Percentiles rank a stretch among this genome's conserved stretches.
Conservation (phyloP, 257 asterid species). For the Ophiorrhiza pumila region DNA sequence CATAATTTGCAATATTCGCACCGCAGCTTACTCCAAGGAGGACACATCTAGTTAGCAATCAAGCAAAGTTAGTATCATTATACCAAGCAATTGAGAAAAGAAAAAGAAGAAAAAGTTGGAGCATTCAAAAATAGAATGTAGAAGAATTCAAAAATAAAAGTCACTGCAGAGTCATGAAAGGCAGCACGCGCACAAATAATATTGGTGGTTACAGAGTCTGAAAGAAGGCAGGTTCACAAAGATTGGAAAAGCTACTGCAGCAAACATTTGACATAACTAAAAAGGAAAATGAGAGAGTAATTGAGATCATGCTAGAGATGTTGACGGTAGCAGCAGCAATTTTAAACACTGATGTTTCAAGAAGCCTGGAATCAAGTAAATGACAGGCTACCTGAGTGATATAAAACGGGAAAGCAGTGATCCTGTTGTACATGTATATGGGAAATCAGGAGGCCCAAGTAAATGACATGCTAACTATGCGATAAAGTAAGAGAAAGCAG, state of each 20-base stretch:
- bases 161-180: neutral
- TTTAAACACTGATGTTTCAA: neutral
- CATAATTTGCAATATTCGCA: conserved; percentile 67
- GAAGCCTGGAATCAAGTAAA: neutral
- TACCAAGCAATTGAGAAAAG: neutral
- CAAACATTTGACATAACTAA: neutral
- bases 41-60: conserved; percentile 59
- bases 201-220: neutral
- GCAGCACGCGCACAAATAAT: neutral
- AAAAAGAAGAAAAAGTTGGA: no score
- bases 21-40: conserved; percentile 88
- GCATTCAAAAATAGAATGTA: neutral
- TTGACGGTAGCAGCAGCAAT: neutral
- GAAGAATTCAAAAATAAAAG: no score
- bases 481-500: no score
- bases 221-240: neutral
- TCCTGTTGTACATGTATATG: neutral
- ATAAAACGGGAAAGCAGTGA: neutral
- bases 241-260: neutral
- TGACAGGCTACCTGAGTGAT: neutral
- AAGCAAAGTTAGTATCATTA: conserved; percentile 14
- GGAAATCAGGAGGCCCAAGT: neutral
- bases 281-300: neutral
- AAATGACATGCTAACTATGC: no score
- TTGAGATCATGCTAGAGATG: neutral